These are phyloP conservation scores for Lichtheimia hyalospora DNA, from an alignment of 371 early-diverging fungal genomes.

Conservation along the genomic window DNA sequence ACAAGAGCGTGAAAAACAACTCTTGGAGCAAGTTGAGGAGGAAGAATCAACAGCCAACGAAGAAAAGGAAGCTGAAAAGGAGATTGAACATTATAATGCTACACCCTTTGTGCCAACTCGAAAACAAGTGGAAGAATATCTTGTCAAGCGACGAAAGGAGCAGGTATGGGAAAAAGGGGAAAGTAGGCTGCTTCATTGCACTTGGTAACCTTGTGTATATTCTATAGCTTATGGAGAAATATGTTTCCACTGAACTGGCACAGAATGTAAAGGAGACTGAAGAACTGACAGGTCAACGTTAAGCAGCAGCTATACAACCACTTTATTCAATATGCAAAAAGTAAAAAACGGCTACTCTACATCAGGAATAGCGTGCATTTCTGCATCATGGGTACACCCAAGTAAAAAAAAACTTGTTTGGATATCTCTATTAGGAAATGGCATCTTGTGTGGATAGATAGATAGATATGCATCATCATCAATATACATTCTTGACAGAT, in stretches of 20 bases:
- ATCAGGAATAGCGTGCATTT: too few species aligned
- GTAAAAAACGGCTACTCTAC: too few species aligned
- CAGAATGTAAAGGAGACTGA: constrained; percentile 35
- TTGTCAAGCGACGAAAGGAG: constrained; percentile 70
- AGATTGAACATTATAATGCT: constrained; percentile 6
- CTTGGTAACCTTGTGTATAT: background rate
- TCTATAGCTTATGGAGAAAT: constrained; percentile 29
- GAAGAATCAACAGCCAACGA: constrained; percentile 23
- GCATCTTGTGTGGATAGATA: too few species aligned
- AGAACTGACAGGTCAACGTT: constrained; percentile 20
- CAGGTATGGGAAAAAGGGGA: constrained; percentile 30
- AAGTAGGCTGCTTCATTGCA: too few species aligned
- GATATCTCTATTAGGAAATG: too few species aligned
- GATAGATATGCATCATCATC: too few species aligned
- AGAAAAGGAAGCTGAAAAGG: constrained; percentile 23
- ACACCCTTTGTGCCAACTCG: constrained; percentile 56
- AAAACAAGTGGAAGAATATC: constrained; percentile 74
- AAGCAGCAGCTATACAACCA: background rate
- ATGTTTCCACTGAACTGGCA: constrained; percentile 36
- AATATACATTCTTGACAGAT: too few species aligned
- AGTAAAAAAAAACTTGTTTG: too few species aligned
- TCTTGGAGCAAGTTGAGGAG: constrained; percentile 34
- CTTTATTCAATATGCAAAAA: too few species aligned
- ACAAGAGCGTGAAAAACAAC: constrained; percentile 49
- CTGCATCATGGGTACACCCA: too few species aligned